phyloP scores from a whole-genome alignment of 2,329 filamentous ascomycete species.

The Botrytis deweyae region DNA sequence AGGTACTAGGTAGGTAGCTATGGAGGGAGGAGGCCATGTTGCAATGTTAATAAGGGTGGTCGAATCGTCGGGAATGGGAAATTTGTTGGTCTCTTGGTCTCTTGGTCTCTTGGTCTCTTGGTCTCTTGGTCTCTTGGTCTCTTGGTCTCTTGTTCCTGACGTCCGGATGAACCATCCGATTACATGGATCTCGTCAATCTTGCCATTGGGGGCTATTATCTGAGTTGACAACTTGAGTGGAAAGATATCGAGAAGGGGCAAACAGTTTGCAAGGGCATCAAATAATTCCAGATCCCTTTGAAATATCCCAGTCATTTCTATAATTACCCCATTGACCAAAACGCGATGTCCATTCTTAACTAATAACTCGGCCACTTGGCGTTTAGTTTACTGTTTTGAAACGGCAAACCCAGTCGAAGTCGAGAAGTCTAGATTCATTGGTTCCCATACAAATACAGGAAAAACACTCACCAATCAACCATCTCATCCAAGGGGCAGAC shows the following conservation, averaged over 20 bases:
- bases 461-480: neutral
- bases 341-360: neutral
- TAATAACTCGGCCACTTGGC: conserved; percentile 1
- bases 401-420: neutral
- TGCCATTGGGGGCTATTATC: neutral
- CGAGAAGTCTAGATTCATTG: neutral
- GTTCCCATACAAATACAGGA: neutral
- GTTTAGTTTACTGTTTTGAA: neutral
- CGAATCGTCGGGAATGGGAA: neutral
- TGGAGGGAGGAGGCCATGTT: neutral
- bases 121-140: neutral
- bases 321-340: neutral
- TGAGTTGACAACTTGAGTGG: neutral
- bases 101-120: no score
- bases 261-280: neutral
- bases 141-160: neutral
- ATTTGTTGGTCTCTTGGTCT: neutral
- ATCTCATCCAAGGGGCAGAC: neutral
- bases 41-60: neutral
- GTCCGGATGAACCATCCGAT: neutral
- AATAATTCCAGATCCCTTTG: neutral
- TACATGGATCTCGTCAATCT: neutral
- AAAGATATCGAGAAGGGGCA: neutral
- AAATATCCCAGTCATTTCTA: conserved; percentile 1
- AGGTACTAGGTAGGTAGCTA: neutral